phyloP scores from a whole-genome alignment of 2,329 filamentous ascomycete species.

The Diaporthe destruens region DNA sequence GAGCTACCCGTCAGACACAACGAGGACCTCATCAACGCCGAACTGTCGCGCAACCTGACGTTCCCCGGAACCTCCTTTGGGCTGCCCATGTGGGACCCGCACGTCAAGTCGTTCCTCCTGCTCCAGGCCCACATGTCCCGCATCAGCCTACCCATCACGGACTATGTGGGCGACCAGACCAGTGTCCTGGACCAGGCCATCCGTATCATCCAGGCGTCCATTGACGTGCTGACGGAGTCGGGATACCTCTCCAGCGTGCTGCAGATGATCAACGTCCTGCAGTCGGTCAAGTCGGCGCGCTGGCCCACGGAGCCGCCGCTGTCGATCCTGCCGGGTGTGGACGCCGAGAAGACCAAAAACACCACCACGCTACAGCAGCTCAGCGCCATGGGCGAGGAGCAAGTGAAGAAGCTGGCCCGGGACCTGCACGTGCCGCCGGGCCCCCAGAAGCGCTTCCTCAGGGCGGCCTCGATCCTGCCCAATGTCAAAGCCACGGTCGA shows the following conservation, averaged over 20 bases:
- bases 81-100: constrained; percentile 97
- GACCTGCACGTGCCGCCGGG: constrained; percentile 63
- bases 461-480: constrained; percentile 76
- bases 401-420: constrained; percentile 60
- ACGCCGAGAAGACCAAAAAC: constrained; percentile 56
- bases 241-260: constrained; percentile 82
- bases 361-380: constrained; percentile 57
- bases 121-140: constrained; percentile 96
- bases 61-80: constrained; percentile 70
- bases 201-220: constrained; percentile 94
- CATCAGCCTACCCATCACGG: constrained; percentile 91
- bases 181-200: constrained; percentile 95
- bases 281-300: constrained; percentile 91
- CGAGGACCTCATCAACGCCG: constrained; percentile 95
- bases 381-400: constrained; percentile 50
- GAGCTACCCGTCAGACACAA: constrained; percentile 98
- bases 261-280: constrained; percentile 86
- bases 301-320: constrained; percentile 89
- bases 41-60: constrained; percentile 85
- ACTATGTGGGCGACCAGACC: constrained; percentile 95
- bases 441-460: constrained; percentile 63
- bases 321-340: constrained; percentile 82
- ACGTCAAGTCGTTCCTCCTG: constrained; percentile 94
- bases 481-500: constrained; percentile 73
- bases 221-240: constrained; percentile 94